phyloP scores from a whole-genome alignment of 192 early-diverging fungal species.

The Coemansia sp. region DNA sequence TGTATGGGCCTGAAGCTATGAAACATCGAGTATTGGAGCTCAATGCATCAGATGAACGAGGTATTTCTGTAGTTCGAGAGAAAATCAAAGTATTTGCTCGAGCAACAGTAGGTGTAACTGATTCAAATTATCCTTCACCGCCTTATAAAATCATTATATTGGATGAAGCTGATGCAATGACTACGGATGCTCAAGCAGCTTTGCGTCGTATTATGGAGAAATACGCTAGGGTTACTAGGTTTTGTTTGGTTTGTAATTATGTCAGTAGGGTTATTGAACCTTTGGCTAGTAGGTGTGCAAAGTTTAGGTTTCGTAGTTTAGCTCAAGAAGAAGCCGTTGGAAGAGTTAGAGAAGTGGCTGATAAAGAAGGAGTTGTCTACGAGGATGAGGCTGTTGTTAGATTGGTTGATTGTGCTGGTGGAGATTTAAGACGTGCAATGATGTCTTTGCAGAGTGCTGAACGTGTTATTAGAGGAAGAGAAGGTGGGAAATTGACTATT shows the following conservation, averaged over 20 bases:
- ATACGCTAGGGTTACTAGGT: constrained; percentile 87
- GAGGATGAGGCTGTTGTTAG: constrained; percentile 51
- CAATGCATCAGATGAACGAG: constrained; percentile 97
- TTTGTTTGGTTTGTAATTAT: constrained; percentile 76
- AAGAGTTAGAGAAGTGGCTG: constrained; percentile 64
- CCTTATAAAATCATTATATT: constrained; percentile 96
- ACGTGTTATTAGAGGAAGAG: constrained; percentile 54
- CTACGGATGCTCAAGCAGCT: constrained; percentile 87
- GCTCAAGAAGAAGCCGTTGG: constrained; percentile 56
- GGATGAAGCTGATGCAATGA: constrained; percentile 98
- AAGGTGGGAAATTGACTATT: constrained; percentile 42
- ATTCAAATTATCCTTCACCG: constrained; percentile 55
- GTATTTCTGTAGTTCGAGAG: constrained; percentile 88
- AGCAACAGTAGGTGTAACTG: constrained; percentile 53
- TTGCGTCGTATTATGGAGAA: constrained; percentile 92
- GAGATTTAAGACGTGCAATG: constrained; percentile 89
- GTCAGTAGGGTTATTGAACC: constrained; percentile 86
- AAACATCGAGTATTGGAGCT: constrained; percentile 84
- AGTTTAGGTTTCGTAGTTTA: constrained; percentile 91
- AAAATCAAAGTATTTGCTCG: constrained; percentile 95
- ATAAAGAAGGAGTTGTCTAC: constrained; percentile 59
- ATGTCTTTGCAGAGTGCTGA: constrained; percentile 87
- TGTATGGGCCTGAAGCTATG: constrained; percentile 70
- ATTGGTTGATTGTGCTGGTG: constrained; percentile 72
- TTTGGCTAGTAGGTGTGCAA: constrained; percentile 87